phyloP scores from a whole-genome alignment of 768 basidiomycete genomes.

The Boletus rubropictus region DNA sequence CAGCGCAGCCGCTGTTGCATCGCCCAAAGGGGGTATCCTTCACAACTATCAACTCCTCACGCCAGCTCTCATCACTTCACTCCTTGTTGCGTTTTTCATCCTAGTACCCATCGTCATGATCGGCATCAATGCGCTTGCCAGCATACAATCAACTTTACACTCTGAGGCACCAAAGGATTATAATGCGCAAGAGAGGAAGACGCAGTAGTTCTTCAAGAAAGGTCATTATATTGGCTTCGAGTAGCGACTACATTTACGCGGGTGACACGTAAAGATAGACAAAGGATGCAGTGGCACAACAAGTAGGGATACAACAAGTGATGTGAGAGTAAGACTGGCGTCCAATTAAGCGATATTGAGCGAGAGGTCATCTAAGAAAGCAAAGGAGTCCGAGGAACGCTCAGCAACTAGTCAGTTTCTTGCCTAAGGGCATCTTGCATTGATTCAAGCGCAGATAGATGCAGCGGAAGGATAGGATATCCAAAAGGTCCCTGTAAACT shows the following conservation, averaged over 20 bases:
- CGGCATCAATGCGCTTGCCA: slow-evolving; percentile 61
- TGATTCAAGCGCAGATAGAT: slow-evolving; percentile 64
- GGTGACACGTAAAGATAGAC: slow-evolving; percentile 17
- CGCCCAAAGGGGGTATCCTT: slow-evolving; percentile 54
- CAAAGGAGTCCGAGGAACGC: neutral
- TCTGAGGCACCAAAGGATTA: slow-evolving; percentile 62
- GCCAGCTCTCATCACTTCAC: slow-evolving; percentile 60
- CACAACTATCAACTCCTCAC: slow-evolving; percentile 73
- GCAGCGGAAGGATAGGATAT: slow-evolving; percentile 60
- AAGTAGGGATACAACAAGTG: slow-evolving; percentile 27
- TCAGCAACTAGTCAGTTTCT: slow-evolving; percentile 17
- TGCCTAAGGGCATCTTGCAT: slow-evolving; percentile 44
- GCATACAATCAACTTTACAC: slow-evolving; percentile 66
- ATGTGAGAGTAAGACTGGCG: slow-evolving; percentile 13
- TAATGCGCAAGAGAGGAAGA: slow-evolving; percentile 69
- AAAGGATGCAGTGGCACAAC: slow-evolving; percentile 23
- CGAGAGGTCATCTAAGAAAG: slow-evolving; percentile 13
- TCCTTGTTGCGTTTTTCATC: slow-evolving; percentile 62
- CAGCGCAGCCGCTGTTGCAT: slow-evolving; percentile 29
- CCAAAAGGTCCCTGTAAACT: slow-evolving; percentile 37
- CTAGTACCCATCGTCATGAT: slow-evolving; percentile 60
- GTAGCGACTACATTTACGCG: slow-evolving; percentile 15
- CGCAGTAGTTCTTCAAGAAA: slow-evolving; percentile 44
- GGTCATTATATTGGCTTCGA: slow-evolving; percentile 13
- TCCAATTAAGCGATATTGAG: slow-evolving; percentile 10